These are phyloP conservation scores for Mimosa pudica DNA, from an alignment of 306 rosid genomes.

Conservation along the genomic window DNA sequence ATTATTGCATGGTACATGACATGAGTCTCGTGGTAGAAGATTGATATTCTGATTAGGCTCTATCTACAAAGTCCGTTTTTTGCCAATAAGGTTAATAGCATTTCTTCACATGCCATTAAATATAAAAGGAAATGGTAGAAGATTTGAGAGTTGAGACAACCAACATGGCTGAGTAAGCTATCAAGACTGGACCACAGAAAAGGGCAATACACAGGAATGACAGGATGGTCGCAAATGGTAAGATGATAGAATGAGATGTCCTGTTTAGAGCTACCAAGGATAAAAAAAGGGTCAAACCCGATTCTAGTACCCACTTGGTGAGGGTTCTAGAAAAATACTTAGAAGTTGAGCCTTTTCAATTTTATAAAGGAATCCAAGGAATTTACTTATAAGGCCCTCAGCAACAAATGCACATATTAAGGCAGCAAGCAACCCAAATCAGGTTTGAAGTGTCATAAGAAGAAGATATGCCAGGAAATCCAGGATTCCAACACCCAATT, in stretches of 20 bases:
- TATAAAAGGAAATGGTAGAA: background rate
- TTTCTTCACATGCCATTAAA: background rate
- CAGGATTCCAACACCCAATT: conserved; percentile 1
- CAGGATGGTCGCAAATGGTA: background rate
- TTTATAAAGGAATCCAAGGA: background rate
- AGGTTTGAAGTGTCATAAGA: background rate
- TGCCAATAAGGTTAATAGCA: background rate
- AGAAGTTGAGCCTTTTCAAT: conserved; percentile 2
- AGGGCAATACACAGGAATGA: background rate
- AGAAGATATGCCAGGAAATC: background rate
- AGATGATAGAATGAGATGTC: background rate
- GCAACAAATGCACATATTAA: conserved; percentile 13
- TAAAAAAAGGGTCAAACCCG: too few relatives aligned
- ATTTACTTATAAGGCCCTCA: background rate
- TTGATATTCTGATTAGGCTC: background rate
- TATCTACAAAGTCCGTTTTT: background rate
- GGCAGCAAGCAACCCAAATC: conserved; percentile 12
- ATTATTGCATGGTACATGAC: background rate
- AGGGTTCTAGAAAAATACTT: too few relatives aligned
- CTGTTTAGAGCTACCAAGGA: background rate
- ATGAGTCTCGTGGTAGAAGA: background rate
- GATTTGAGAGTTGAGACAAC: background rate
- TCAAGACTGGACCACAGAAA: background rate
- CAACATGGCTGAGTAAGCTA: background rate
- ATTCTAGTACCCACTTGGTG: too few relatives aligned